These are phyloP conservation scores for Quillaja saponaria DNA, from an alignment of 306 rosid species.

Conservation along the genomic window DNA sequence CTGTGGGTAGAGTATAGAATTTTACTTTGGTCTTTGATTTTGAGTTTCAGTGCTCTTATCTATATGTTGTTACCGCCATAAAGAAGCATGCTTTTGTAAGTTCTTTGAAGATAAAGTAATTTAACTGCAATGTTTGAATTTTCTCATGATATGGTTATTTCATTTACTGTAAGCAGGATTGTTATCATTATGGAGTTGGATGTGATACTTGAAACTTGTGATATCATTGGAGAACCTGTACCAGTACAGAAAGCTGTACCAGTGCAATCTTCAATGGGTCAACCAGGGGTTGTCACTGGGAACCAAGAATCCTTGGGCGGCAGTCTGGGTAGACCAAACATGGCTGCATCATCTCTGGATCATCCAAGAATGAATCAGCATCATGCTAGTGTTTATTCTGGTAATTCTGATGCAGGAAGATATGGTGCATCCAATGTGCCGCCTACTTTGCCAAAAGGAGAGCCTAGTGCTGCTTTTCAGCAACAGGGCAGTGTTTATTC, in stretches of 20 bases:
- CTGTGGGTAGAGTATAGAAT: not conserved
- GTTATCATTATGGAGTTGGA: constrained; percentile 68
- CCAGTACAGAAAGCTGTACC: constrained; percentile 30
- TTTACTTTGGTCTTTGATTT: not conserved
- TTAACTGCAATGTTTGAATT: too few species aligned
- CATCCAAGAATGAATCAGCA: constrained; percentile 47
- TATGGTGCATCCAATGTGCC: constrained; percentile 40
- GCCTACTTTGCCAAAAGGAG: constrained; percentile 27
- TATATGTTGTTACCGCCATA: not conserved
- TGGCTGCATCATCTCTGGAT: constrained; percentile 36
- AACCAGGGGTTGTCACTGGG: constrained; percentile 39
- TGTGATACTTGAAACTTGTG: constrained; percentile 58
- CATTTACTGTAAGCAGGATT: constrained; percentile 51
- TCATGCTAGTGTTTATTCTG: constrained; percentile 37
- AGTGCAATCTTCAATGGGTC: constrained; percentile 35
- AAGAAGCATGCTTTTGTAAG: not conserved
- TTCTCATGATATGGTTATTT: constrained; percentile 12
- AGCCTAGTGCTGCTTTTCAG: constrained; percentile 24
- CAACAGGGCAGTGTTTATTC: constrained; percentile 40
- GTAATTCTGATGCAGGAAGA: constrained; percentile 44
- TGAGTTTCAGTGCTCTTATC: not conserved
- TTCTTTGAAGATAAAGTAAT: too few species aligned
- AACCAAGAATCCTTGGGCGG: constrained; percentile 40
- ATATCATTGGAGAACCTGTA: constrained; percentile 59
- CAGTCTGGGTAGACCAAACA: constrained; percentile 36